Evolutionary conservation across 2,329 filamentous ascomycete genomes (phyloP).

Genomic region (Pseudocercospora fijiensis): DNA sequence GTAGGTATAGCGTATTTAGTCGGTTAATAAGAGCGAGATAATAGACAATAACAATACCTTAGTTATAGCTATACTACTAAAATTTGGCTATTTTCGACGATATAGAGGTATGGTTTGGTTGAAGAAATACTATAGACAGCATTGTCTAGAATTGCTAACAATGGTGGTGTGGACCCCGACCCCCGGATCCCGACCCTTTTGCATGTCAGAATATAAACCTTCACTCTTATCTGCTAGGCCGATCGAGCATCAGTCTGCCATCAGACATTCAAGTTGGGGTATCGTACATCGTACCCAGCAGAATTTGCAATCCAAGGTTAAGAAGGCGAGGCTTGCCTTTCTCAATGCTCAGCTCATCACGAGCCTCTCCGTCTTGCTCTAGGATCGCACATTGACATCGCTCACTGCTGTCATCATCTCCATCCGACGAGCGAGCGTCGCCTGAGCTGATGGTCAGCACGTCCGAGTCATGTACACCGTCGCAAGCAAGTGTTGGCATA

Average conservation of each 20-base stretch:
- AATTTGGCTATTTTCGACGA: no score
- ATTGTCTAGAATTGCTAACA: no score
- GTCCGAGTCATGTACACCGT: slow-evolving; percentile 13
- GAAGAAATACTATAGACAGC: no score
- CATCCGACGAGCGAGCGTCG: background rate
- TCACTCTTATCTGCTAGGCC: background rate
- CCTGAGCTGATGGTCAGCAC: background rate
- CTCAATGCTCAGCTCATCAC: background rate
- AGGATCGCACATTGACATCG: no score
- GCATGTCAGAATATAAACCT: background rate
- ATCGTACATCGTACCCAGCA: background rate
- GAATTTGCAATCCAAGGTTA: background rate
- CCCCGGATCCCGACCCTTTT: background rate
- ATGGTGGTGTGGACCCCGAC: no score
- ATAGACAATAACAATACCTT: no score
- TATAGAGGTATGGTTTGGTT: no score
- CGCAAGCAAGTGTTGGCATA: slow-evolving; percentile 13
- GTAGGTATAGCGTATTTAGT: no score
- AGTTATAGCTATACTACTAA: no score
- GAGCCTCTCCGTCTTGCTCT: no score
- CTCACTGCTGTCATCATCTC: background rate
- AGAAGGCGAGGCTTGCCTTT: background rate
- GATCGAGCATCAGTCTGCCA: background rate
- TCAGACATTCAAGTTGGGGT: background rate
- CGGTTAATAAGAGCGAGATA: no score